Base-by-base conservation (phyloP, 805 yeast genomes). In the Wilhelminamyces savonicus region DNA sequence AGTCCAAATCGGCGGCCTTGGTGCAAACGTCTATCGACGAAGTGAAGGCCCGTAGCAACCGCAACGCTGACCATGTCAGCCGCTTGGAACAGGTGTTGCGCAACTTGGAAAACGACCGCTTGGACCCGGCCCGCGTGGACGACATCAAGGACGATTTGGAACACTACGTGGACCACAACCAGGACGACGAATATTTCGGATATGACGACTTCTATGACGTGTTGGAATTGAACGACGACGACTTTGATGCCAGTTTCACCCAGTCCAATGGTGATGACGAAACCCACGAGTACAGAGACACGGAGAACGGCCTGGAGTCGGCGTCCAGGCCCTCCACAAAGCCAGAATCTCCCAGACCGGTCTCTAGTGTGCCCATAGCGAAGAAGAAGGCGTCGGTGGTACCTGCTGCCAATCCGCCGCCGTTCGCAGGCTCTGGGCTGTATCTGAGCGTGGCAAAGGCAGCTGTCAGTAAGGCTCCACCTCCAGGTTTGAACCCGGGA, bases 151-250 rank as follows among this genome's bases (percentile, higher is more conserved):
- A 90, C 30, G 97, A 90, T 54, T 82, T 90, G 52, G 83, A 75
- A 43, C 90, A 92, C 60, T 88, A 85, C 54, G 92, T 92, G 18
- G 97, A 92, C 44, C 82, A 86, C 39, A 90, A 90, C 50, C 92
- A 82, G 55, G 96, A 87, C 32, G 88, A 78, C 4, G 95, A 88
- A 47, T 90, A 87, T 54, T 81, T 88, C 20, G 97, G 87, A 49
- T 95, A 90, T 55, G 96, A 88, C 44, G 87, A 85, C 10, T 74
- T 90, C 37, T 92, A 90, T 56, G 97, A 92, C 43, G 85, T 78
- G 36, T 69, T 92, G 44, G 87, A 80, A 25, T 71, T 87, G 25
- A 78, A 69, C 35, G 80, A 76, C 19, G 59, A 50, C 14, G 48
- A 43, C 25, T 39, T 44, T 25, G 59, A 52, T 16, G 44, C 50